phyloP scores from a whole-genome alignment of 1,284 basidiomycete species.

The Kwoniella shivajii region DNA sequence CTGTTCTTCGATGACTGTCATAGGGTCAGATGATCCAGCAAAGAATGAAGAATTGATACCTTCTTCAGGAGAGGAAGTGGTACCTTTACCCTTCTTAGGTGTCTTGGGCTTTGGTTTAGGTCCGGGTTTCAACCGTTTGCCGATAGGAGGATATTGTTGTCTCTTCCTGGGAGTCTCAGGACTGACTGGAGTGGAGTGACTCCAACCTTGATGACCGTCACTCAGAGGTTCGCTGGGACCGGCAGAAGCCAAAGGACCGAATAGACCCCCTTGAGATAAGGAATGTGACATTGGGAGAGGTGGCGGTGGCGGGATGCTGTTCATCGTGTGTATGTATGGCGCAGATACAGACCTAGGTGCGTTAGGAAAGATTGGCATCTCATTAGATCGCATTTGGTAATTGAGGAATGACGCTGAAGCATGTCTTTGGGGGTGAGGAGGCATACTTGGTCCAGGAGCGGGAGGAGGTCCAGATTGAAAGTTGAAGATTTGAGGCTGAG shows the following conservation, averaged over 20 bases:
- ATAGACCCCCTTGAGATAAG: slow-evolving; percentile 12
- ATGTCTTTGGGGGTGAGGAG: slow-evolving; percentile 14
- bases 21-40: slow-evolving; percentile 4
- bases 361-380: slow-evolving; percentile 14
- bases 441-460: slow-evolving; percentile 6
- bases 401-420: slow-evolving; percentile 20
- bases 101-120: slow-evolving; percentile 41
- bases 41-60: slow-evolving; percentile 8
- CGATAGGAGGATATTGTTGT: slow-evolving; percentile 33
- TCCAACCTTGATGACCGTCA: slow-evolving; percentile 5
- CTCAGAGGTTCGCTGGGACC: slow-evolving; percentile 2
- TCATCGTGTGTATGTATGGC: slow-evolving; percentile 14
- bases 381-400: slow-evolving; percentile 17
- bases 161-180: slow-evolving; percentile 27
- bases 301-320: slow-evolving; percentile 6
- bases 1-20: slow-evolving; percentile 1
- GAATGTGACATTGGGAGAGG: slow-evolving; percentile 14
- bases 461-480: slow-evolving; percentile 11
- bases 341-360: slow-evolving; percentile 21
- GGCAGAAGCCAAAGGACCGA: slow-evolving; percentile 5
- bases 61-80: neutral
- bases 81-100: slow-evolving; percentile 24
- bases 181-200: slow-evolving; percentile 6
- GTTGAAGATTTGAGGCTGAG: slow-evolving; percentile 10
- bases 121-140: slow-evolving; percentile 38